phyloP scores from a whole-genome alignment of 139 green algal species.

The Pycnococcus provasolii region DNA sequence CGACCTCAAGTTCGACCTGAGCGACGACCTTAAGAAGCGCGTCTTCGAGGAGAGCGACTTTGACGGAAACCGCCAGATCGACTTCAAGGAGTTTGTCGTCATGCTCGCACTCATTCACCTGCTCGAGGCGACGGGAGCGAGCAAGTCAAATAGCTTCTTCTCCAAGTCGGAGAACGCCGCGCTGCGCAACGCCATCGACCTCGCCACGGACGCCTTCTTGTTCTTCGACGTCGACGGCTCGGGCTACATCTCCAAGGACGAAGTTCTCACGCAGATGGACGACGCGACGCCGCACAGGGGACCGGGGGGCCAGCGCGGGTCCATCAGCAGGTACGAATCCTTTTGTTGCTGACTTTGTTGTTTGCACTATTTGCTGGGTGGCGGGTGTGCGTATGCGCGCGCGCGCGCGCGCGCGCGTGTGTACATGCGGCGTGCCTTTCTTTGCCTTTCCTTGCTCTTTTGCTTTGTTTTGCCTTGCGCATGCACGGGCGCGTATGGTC shows the following conservation, averaged over 20 bases:
- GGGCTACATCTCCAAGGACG: conserved; percentile 31
- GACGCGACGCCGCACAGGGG: not conserved
- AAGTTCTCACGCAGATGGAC: conserved; percentile 11
- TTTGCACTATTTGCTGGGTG: no score
- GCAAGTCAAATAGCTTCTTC: not conserved
- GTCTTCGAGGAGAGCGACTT: conserved; percentile 31
- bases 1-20: conserved; percentile 1
- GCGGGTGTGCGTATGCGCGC: no score
- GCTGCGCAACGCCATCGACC: conserved; percentile 22
- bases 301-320: not conserved
- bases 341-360: no score
- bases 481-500: not conserved
- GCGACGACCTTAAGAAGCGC: conserved; percentile 15
- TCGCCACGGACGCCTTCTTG: conserved; percentile 27
- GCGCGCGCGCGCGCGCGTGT: no score
- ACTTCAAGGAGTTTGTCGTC: conserved; percentile 36
- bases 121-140: conserved; percentile 9
- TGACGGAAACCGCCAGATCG: conserved; percentile 23
- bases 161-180: not conserved
- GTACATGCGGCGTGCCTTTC: no score
- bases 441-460: not conserved
- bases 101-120: conserved; percentile 29
- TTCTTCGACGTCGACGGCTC: conserved; percentile 30
- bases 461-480: not conserved
- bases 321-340: no score